Conservation (phyloP, 345 rosid species). For the Aegle marmelos region DNA sequence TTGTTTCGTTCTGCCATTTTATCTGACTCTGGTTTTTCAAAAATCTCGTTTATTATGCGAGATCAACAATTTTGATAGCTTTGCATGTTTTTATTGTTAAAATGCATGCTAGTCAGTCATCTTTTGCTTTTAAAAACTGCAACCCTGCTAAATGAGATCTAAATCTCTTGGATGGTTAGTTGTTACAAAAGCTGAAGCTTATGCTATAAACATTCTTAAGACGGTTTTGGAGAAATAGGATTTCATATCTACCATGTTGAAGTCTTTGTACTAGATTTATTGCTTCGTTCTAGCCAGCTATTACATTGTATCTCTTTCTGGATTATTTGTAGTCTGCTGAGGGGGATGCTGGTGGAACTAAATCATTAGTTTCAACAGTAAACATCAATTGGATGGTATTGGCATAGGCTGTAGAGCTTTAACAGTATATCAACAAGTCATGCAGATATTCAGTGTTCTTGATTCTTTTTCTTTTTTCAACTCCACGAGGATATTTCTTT, state of each 20-base stretch:
- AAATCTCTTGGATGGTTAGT: neutral
- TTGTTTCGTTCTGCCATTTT: neutral
- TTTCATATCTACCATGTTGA: neutral
- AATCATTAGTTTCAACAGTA: neutral
- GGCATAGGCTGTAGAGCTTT: neutral
- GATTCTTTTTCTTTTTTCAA: neutral
- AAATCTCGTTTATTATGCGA: neutral
- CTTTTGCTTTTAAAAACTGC: neutral
- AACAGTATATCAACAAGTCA: neutral
- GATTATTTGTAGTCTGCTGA: neutral
- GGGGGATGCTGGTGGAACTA: neutral
- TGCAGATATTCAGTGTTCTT: neutral
- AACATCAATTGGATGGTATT: neutral
- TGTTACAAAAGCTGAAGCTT: neutral
- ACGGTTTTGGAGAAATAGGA: neutral
- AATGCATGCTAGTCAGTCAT: neutral
- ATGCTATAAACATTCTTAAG: conserved; percentile 4
- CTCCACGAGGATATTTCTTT: neutral
- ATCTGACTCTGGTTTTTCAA: neutral
- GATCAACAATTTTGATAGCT: neutral
- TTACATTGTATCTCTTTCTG: neutral
- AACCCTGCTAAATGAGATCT: neutral
- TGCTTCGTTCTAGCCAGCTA: neutral
- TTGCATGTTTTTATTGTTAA: neutral
- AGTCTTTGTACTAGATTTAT: neutral